Evolutionary conservation across 768 basidiomycete species (phyloP).

Genomic region (Psilocybe sp.): DNA sequence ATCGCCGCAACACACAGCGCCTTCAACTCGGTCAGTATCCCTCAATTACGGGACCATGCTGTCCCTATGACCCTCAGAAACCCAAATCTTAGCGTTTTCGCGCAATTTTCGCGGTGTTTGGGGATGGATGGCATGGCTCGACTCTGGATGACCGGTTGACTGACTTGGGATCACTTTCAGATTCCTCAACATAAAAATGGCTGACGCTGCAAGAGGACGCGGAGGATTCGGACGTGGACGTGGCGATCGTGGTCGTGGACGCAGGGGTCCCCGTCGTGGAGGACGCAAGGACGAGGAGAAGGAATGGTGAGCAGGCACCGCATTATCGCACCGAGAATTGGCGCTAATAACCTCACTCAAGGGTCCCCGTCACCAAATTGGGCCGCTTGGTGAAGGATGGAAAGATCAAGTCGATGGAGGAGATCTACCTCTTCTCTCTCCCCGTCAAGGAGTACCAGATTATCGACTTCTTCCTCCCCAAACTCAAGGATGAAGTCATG

Average conservation of each 20-base stretch:
- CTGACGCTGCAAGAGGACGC: conserved; percentile 74
- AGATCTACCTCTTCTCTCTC: conserved; percentile 99
- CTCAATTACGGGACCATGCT: conserved; percentile 2
- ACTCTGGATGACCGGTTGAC: conserved; percentile 38
- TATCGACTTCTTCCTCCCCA: conserved; percentile 98
- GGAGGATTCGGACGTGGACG: conserved; percentile 84
- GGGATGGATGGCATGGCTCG: conserved; percentile 48
- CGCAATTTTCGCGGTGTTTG: conserved; percentile 13
- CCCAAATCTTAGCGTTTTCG: conserved; percentile 2
- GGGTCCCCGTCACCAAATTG: conserved; percentile 98
- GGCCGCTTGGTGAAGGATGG: conserved; percentile 99
- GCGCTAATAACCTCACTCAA: conserved; percentile 24
- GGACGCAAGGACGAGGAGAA: conserved; percentile 99
- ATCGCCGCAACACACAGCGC: conserved; percentile 36
- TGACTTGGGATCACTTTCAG: conserved; percentile 16
- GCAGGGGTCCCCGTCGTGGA: conserved; percentile 89
- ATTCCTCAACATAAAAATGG: conserved; percentile 50
- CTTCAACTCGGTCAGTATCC: conserved; percentile 37
- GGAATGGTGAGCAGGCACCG: conserved; percentile 72
- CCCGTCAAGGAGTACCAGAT: conserved; percentile 99
- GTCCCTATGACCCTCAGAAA: conserved; percentile 4
- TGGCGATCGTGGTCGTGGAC: conserved; percentile 87
- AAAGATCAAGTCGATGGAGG: conserved; percentile 99
- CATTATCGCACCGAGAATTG: not conserved
- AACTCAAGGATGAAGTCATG: conserved; percentile 99